Evolutionary conservation across 306 rosid genomes (phyloP).

Genomic region (Comarum palustre): DNA sequence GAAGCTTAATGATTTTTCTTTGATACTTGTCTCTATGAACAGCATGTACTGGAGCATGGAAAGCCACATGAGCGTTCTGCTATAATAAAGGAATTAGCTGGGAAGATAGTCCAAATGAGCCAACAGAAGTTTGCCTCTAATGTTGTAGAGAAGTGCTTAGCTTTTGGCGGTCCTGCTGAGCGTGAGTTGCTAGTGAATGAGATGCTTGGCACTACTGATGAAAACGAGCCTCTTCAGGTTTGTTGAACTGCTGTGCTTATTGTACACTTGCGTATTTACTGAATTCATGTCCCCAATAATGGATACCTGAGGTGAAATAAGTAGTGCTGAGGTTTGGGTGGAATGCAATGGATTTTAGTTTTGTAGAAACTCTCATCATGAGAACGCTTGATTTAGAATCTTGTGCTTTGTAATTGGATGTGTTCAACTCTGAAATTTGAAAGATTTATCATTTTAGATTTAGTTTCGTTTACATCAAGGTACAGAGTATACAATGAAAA

Average conservation of each 20-base stretch:
- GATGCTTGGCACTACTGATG: conserved; percentile 96
- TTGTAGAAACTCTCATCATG: not conserved
- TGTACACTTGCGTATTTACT: not conserved
- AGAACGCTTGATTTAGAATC: not conserved
- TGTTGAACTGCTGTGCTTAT: conserved; percentile 18
- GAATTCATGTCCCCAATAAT: not conserved
- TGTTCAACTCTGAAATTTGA: not conserved
- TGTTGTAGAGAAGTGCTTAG: conserved; percentile 85
- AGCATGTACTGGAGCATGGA: conserved; percentile 93
- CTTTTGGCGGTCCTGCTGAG: conserved; percentile 80
- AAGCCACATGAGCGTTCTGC: conserved; percentile 85
- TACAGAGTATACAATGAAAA: not conserved
- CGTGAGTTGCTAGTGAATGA: conserved; percentile 78
- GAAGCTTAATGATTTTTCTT: not conserved
- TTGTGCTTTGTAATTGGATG: not conserved
- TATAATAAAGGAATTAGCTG: conserved; percentile 86
- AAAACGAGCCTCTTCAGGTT: conserved; percentile 98
- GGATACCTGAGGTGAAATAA: not conserved
- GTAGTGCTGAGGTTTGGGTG: not conserved
- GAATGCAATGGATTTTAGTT: not conserved
- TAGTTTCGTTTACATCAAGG: not conserved
- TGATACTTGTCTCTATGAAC: conserved; percentile 12
- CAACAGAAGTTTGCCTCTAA: conserved; percentile 98
- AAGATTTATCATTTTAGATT: not conserved
- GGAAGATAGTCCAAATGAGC: conserved; percentile 87